Evolutionary conservation across 768 basidiomycete genomes (phyloP).

Genomic region (Kwoniella sp.): DNA sequence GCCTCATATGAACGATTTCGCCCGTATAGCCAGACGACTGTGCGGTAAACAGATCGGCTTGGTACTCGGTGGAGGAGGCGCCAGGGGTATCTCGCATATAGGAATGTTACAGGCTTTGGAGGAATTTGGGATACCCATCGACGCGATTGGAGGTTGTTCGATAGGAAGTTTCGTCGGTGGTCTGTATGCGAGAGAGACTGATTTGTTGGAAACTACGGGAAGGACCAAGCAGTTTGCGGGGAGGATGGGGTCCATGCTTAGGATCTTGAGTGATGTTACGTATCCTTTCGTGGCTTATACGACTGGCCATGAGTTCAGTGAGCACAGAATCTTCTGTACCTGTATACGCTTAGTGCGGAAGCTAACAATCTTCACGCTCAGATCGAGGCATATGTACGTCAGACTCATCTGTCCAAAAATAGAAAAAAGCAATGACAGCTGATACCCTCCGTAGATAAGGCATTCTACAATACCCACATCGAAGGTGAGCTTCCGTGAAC

Average conservation of each 20-base stretch:
- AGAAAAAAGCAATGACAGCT: no score
- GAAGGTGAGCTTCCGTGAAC: slow-evolving; percentile 50
- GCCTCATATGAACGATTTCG: slow-evolving; percentile 87
- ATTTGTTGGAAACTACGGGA: slow-evolving; percentile 79
- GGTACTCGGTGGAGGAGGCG: slow-evolving; percentile 96
- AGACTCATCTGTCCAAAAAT: neutral
- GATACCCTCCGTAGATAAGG: slow-evolving; percentile 58
- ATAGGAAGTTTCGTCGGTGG: slow-evolving; percentile 93
- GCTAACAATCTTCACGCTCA: slow-evolving; percentile 51
- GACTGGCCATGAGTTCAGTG: slow-evolving; percentile 62
- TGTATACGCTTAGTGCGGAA: neutral
- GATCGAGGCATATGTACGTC: slow-evolving; percentile 93
- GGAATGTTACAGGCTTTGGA: slow-evolving; percentile 91
- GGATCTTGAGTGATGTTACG: slow-evolving; percentile 89
- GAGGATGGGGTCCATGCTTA: slow-evolving; percentile 90
- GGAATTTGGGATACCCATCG: slow-evolving; percentile 89
- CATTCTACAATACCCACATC: slow-evolving; percentile 85
- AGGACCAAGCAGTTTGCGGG: slow-evolving; percentile 86
- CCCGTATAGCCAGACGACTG: slow-evolving; percentile 81
- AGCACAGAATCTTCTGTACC: slow-evolving; percentile 11
- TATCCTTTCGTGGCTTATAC: slow-evolving; percentile 92
- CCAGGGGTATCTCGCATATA: slow-evolving; percentile 78
- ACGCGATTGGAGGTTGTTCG: slow-evolving; percentile 77
- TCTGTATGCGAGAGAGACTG: slow-evolving; percentile 90
- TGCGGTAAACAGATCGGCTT: slow-evolving; percentile 92